phyloP scores from a whole-genome alignment of 129 eudicot species.

The Calendula officinalis region DNA sequence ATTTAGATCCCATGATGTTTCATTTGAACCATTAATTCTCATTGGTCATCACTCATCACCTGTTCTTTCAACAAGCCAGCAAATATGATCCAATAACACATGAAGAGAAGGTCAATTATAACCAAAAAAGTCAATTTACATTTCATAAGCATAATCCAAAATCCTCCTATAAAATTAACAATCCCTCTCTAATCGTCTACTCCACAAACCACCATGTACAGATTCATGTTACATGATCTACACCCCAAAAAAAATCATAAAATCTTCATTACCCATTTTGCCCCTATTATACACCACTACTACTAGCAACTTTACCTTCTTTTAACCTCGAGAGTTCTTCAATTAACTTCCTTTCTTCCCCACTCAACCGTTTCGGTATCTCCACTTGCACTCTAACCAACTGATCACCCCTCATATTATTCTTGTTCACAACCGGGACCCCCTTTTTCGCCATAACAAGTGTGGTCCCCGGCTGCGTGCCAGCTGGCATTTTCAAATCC shows the following conservation, averaged over 20 bases:
- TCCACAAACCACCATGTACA: slow-evolving; percentile 27
- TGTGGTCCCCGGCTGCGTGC: slow-evolving; percentile 90
- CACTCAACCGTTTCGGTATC: slow-evolving; percentile 72
- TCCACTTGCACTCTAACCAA: slow-evolving; percentile 88
- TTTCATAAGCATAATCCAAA: slow-evolving; percentile 26
- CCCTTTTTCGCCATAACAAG: slow-evolving; percentile 88
- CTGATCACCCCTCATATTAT: slow-evolving; percentile 87
- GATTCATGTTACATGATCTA: slow-evolving; percentile 30
- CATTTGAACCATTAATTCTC: too few relatives aligned
- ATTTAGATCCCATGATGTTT: too few relatives aligned
- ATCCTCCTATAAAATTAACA: slow-evolving; percentile 26
- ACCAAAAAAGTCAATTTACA: slow-evolving; percentile 22
- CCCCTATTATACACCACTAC: slow-evolving; percentile 39
- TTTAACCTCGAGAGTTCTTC: slow-evolving; percentile 65
- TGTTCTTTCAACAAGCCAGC: too few relatives aligned
- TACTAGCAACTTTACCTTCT: slow-evolving; percentile 56
- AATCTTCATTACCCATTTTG: slow-evolving; percentile 10
- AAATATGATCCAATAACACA: slow-evolving; percentile 14
- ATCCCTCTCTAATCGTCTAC: slow-evolving; percentile 16
- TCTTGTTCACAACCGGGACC: slow-evolving; percentile 65
- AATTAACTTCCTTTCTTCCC: slow-evolving; percentile 77
- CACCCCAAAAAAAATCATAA: slow-evolving; percentile 18
- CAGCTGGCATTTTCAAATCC: slow-evolving; percentile 76
- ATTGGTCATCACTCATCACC: too few relatives aligned
- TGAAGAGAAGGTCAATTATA: slow-evolving; percentile 3